Evolutionary conservation across 1,139 yeast genomes (phyloP).

Genomic region (Hansenula lynferdii): DNA sequence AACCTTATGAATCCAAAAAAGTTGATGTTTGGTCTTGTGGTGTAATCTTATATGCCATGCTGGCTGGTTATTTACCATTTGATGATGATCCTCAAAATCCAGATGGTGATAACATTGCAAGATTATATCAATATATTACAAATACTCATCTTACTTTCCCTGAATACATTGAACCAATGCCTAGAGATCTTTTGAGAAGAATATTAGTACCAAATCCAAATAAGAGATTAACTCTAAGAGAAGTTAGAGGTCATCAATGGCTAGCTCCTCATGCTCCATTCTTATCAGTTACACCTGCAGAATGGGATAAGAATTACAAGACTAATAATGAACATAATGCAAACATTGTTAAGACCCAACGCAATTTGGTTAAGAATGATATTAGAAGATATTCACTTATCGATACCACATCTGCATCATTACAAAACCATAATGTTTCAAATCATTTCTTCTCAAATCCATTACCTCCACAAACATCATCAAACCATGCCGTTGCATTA

Average conservation of each 20-base stretch:
- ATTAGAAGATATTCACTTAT: slow-evolving; percentile 35
- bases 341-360: slow-evolving; percentile 1
- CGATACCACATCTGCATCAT: slow-evolving; percentile 33
- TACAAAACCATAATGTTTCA: slow-evolving; percentile 18
- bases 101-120: slow-evolving; percentile 91
- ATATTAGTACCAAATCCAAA: slow-evolving; percentile 86
- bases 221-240: slow-evolving; percentile 62
- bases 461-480: slow-evolving; percentile 47
- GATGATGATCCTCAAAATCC: slow-evolving; percentile 98
- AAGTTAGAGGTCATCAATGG: slow-evolving; percentile 85
- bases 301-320: slow-evolving; percentile 63
- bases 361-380: slow-evolving; percentile 17
- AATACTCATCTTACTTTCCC: slow-evolving; percentile 92
- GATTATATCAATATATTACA: slow-evolving; percentile 87
- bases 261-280: slow-evolving; percentile 74
- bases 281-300: slow-evolving; percentile 77
- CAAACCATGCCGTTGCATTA: slow-evolving; percentile 46
- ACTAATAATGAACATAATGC: slow-evolving; percentile 2
- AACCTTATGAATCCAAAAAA: slow-evolving; percentile 88
- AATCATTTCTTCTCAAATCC: slow-evolving; percentile 35
- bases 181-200: slow-evolving; percentile 84
- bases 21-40: slow-evolving; percentile 98
- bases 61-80: slow-evolving; percentile 95
- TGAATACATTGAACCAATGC: slow-evolving; percentile 85
- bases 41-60: slow-evolving; percentile 91